Evolutionary conservation across 805 yeast species (phyloP).

Genomic region (Cyberlindnera meyerae): DNA sequence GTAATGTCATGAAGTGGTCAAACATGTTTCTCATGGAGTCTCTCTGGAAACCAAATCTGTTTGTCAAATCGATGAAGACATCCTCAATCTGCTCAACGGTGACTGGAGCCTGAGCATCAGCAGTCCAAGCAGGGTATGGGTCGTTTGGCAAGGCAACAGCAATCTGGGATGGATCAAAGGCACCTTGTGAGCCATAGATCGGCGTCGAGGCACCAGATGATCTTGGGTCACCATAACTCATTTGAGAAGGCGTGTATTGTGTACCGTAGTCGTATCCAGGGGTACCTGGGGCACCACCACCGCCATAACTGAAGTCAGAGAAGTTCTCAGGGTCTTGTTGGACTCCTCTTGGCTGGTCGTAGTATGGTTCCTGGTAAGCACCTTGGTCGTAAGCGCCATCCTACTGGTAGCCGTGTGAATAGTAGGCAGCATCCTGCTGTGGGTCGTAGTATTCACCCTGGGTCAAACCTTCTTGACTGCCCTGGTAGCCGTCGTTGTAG

Average conservation of each 20-base stretch:
- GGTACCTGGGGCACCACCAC: slow-evolving; percentile 47
- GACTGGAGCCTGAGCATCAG: slow-evolving; percentile 87
- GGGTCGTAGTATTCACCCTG: slow-evolving; percentile 28
- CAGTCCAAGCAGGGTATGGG: slow-evolving; percentile 99
- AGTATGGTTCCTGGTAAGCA: slow-evolving; percentile 44
- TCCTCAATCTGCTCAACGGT: slow-evolving; percentile 83
- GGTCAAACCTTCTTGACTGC: slow-evolving; percentile 27
- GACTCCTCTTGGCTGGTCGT: slow-evolving; percentile 47
- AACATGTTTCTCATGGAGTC: slow-evolving; percentile 90
- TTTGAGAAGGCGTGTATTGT: slow-evolving; percentile 79
- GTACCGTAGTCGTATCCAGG: slow-evolving; percentile 63
- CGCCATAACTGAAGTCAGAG: slow-evolving; percentile 65
- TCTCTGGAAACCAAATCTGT: slow-evolving; percentile 86
- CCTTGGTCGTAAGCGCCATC: slow-evolving; percentile 41
- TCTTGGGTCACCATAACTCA: slow-evolving; percentile 80
- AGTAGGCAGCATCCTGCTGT: slow-evolving; percentile 26
- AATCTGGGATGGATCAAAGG: slow-evolving; percentile 55
- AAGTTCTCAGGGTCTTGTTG: slow-evolving; percentile 55
- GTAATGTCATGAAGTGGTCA: slow-evolving; percentile 79
- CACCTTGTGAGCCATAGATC: slow-evolving; percentile 63
- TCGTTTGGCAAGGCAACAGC: slow-evolving; percentile 75
- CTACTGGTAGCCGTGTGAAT: slow-evolving; percentile 45
- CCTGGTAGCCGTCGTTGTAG: slow-evolving; percentile 32
- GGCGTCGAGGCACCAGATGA: slow-evolving; percentile 96
- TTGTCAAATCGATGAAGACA: slow-evolving; percentile 75